These are phyloP conservation scores for Nannochloris sp. DNA, from an alignment of 139 green algal species.

Conservation along the genomic window DNA sequence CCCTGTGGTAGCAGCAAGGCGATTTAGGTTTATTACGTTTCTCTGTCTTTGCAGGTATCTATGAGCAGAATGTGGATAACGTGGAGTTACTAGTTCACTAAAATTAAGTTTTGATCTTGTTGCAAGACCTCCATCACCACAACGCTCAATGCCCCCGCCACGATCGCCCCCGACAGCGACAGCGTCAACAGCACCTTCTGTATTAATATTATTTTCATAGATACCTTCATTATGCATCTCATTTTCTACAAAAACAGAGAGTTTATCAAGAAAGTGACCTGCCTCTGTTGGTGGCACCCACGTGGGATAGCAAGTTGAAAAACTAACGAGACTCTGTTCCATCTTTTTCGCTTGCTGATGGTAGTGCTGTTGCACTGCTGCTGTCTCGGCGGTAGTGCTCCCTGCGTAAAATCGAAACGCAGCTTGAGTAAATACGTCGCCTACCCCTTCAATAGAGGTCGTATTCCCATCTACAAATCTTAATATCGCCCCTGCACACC, in stretches of 20 bases:
- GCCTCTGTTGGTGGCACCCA: constrained; percentile 42
- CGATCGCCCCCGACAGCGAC: constrained; percentile 59
- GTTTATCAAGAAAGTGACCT: not conserved
- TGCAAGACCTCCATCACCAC: constrained; percentile 53
- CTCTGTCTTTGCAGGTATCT: no score
- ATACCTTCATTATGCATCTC: not conserved
- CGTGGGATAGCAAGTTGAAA: constrained; percentile 76
- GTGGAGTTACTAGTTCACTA: no score
- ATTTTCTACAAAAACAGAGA: not conserved
- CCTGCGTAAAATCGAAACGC: constrained; percentile 73
- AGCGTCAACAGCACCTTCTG: constrained; percentile 62
- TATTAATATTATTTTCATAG: not conserved
- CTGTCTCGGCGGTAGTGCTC: constrained; percentile 79
- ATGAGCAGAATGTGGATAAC: no score
- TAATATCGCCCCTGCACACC: constrained; percentile 56
- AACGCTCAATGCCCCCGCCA: constrained; percentile 49
- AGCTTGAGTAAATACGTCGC: constrained; percentile 79
- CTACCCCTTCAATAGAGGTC: constrained; percentile 62
- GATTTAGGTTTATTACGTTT: no score
- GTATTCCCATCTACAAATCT: constrained; percentile 73
- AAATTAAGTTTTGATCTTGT: no score
- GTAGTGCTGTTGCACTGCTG: constrained; percentile 37
- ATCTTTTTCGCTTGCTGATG: constrained; percentile 57
- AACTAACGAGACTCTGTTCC: constrained; percentile 89
- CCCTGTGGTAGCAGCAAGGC: no score